Evolutionary conservation across 2,329 filamentous ascomycete genomes (phyloP).

Genomic region (Calonectria pteridis): DNA sequence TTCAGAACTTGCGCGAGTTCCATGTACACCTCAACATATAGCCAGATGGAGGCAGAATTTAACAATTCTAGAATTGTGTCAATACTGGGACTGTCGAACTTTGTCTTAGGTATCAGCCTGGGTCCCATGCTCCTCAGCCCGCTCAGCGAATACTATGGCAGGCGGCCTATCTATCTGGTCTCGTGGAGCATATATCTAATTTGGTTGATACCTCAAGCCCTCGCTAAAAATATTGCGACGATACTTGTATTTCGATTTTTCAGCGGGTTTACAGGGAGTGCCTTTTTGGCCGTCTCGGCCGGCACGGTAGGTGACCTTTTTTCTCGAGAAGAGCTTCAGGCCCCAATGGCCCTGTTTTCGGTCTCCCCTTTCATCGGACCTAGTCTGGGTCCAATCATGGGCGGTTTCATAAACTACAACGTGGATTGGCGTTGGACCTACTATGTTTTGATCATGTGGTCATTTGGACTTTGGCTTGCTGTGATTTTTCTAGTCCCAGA

Average conservation of each 20-base stretch:
- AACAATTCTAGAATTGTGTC: constrained; percentile 62
- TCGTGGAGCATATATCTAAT: constrained; percentile 82
- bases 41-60: not conserved
- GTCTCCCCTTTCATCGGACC: constrained; percentile 74
- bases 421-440: constrained; percentile 85
- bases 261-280: constrained; percentile 76
- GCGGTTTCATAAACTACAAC: constrained; percentile 86
- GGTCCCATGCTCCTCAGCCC: constrained; percentile 74
- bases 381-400: constrained; percentile 70
- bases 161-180: constrained; percentile 82
- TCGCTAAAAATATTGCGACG: constrained; percentile 84
- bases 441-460: constrained; percentile 88
- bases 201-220: constrained; percentile 84
- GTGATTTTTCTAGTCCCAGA: constrained; percentile 84
- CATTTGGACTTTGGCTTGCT: constrained; percentile 70
- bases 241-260: constrained; percentile 86
- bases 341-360: constrained; percentile 86
- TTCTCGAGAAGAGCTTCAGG: constrained; percentile 73
- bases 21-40: not conserved
- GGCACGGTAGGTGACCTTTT: constrained; percentile 89
- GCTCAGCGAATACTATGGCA: constrained; percentile 83
- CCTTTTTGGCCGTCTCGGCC: constrained; percentile 80
- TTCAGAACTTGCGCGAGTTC: not conserved
- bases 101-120: constrained; percentile 78
- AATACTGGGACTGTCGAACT: constrained; percentile 84